A percentile compares a stretch with the other conserved stretches of the same genome.
phyloP scores from a whole-genome alignment of 192 early-diverging fungal species.

The Linnemannia schmuckeri region DNA sequence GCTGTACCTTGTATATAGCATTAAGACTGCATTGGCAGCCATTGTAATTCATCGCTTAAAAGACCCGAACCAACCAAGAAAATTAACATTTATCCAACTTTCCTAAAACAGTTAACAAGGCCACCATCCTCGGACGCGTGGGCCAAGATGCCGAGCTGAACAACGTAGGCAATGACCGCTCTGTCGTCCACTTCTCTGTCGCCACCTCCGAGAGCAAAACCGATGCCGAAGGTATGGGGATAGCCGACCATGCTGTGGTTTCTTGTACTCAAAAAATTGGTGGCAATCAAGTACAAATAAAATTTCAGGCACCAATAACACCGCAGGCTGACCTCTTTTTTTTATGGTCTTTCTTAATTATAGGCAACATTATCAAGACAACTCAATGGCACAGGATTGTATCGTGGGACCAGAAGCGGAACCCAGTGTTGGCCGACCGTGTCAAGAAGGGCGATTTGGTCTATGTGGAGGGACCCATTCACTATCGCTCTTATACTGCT shows the following conservation, averaged over 20 bases:
- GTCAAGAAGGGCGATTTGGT: constrained; percentile 76
- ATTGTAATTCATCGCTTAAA: not conserved
- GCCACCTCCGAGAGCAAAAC: constrained; percentile 72
- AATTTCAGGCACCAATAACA: not conserved
- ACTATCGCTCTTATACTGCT: constrained; percentile 73
- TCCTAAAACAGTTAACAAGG: constrained; percentile 69
- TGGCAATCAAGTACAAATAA: constrained; percentile 3
- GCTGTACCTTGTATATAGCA: no score
- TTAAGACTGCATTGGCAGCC: no score
- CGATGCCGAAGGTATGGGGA: constrained; percentile 64
- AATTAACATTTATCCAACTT: not conserved
- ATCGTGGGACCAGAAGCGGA: constrained; percentile 56
- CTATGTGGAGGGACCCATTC: constrained; percentile 74
- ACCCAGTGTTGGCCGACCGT: constrained; percentile 54
- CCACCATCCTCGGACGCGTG: constrained; percentile 72
- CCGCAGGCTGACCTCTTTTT: not conserved
- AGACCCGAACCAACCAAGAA: not conserved
- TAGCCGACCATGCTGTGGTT: not conserved
- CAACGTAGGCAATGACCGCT: constrained; percentile 58
- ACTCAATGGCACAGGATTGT: constrained; percentile 78
- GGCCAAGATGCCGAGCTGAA: constrained; percentile 68
- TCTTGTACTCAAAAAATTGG: not conserved
- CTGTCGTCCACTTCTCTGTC: constrained; percentile 68
- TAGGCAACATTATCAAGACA: constrained; percentile 73
- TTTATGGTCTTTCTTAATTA: not conserved